These are phyloP conservation scores for Neophaeococcomyces mojaviensis DNA, from an alignment of 2,329 filamentous ascomycete genomes.

Conservation along the genomic window DNA sequence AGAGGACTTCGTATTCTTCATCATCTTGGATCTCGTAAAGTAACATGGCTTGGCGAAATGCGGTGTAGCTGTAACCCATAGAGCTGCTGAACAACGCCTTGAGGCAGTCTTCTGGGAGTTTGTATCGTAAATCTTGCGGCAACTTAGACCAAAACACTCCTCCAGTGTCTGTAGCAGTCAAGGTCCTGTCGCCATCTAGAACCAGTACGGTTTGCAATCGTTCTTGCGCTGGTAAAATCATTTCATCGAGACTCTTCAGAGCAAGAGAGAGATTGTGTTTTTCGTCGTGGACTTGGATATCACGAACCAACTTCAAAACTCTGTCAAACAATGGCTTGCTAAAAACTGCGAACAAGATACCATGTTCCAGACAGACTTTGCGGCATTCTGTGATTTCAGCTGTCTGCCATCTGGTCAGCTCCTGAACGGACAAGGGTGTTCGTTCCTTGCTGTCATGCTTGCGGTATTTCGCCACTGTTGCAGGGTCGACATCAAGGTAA, in stretches of 20 bases:
- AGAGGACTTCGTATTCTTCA: constrained; percentile 38
- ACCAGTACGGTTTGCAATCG: constrained; percentile 43
- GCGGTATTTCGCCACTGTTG: constrained; percentile 31
- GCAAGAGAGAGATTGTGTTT: constrained; percentile 32
- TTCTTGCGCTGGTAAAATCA: constrained; percentile 20
- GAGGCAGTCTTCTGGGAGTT: constrained; percentile 25
- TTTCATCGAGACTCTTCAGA: constrained; percentile 28
- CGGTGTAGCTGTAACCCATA: constrained; percentile 45
- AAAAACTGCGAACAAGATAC: constrained; percentile 40
- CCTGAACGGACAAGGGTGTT: constrained; percentile 24
- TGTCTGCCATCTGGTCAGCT: constrained; percentile 44
- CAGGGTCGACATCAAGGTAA: constrained; percentile 42
- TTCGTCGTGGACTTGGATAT: constrained; percentile 36
- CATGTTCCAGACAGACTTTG: constrained; percentile 36
- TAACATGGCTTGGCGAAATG: constrained; percentile 49
- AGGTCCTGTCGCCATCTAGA: constrained; percentile 52
- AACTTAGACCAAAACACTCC: constrained; percentile 42
- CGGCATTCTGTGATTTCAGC: constrained; percentile 39
- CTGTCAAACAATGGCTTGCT: constrained; percentile 16
- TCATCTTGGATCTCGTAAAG: constrained; percentile 39
- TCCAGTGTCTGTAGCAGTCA: constrained; percentile 46
- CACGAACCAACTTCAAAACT: constrained; percentile 24
- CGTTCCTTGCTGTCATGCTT: constrained; percentile 30
- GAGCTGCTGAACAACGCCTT: constrained; percentile 41
- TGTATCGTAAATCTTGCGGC: not conserved